phyloP scores from a whole-genome alignment of 805 yeast genomes.

The Lachancea waltii region DNA sequence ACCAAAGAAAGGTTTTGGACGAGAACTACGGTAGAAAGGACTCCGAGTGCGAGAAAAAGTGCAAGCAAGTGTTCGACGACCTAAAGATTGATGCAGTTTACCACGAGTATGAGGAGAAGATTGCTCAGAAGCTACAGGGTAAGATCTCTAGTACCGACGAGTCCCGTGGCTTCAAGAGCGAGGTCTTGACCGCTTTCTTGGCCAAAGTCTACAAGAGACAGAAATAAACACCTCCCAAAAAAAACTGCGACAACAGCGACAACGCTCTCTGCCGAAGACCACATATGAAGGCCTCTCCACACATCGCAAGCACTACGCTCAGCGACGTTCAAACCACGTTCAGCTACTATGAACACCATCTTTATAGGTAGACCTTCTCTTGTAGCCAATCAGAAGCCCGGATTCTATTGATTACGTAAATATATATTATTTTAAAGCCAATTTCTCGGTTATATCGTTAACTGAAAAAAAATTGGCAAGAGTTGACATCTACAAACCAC shows the following conservation, averaged over 20 bases:
- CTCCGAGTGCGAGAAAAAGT: slow-evolving; percentile 54
- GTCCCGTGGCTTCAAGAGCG: slow-evolving; percentile 84
- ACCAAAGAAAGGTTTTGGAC: slow-evolving; percentile 77
- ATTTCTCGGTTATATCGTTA: neutral
- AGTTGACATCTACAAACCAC: neutral
- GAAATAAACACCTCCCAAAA: slow-evolving; percentile 42
- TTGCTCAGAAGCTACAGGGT: slow-evolving; percentile 55
- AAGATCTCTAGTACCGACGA: slow-evolving; percentile 77
- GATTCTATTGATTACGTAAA: neutral
- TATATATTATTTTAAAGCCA: too few relatives aligned
- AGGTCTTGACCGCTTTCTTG: slow-evolving; percentile 78
- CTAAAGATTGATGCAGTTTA: slow-evolving; percentile 66
- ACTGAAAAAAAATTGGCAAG: neutral
- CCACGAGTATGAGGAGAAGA: slow-evolving; percentile 73
- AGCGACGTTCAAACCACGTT: too few relatives aligned
- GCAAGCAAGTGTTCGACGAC: slow-evolving; percentile 68
- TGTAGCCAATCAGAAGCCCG: slow-evolving; percentile 11
- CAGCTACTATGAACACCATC: too few relatives aligned
- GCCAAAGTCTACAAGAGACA: slow-evolving; percentile 90
- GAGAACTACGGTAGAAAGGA: slow-evolving; percentile 86
- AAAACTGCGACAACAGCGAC: neutral
- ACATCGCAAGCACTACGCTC: too few relatives aligned
- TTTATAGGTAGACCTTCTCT: too few relatives aligned
- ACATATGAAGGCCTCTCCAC: neutral
- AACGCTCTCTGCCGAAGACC: neutral